Evolutionary conservation across 495 filamentous ascomycete genomes (phyloP).

Genomic region (Paragyromitra xinjiangensis): DNA sequence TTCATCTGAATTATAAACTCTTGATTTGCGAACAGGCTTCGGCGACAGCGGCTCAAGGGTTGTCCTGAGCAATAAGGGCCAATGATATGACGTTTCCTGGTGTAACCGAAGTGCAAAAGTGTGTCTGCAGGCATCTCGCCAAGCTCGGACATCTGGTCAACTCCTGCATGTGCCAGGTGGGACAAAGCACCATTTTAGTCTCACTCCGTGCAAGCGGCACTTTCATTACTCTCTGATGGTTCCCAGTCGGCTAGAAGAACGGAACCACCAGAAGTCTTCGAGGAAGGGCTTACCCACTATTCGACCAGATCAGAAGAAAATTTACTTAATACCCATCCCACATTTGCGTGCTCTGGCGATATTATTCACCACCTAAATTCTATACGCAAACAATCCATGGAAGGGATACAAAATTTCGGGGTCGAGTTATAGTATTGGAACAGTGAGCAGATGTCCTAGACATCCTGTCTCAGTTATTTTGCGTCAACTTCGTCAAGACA

Average conservation of each 20-base stretch:
- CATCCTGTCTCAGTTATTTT: no score
- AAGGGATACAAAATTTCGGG: neutral
- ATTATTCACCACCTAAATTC: constrained; percentile 2
- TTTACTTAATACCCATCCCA: neutral
- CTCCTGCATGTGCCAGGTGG: neutral
- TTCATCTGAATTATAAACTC: constrained; percentile 8
- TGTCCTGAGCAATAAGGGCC: neutral
- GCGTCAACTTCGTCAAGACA: neutral
- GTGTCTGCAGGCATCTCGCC: neutral
- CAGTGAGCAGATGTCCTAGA: neutral
- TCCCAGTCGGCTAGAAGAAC: neutral
- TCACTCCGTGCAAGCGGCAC: neutral
- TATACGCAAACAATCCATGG: neutral
- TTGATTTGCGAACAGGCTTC: neutral
- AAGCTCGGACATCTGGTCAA: neutral
- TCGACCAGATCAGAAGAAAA: neutral
- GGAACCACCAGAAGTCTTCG: neutral
- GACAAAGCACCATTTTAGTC: neutral
- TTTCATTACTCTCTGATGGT: neutral
- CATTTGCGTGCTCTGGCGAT: neutral
- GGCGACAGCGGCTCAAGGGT: neutral
- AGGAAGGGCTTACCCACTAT: neutral
- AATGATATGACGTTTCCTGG: neutral
- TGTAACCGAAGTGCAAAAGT: constrained; percentile 1
- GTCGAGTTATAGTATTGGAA: neutral